These are phyloP conservation scores for Rhypophila decipiens DNA, from an alignment of 495 filamentous ascomycete genomes.

Conservation along the genomic window DNA sequence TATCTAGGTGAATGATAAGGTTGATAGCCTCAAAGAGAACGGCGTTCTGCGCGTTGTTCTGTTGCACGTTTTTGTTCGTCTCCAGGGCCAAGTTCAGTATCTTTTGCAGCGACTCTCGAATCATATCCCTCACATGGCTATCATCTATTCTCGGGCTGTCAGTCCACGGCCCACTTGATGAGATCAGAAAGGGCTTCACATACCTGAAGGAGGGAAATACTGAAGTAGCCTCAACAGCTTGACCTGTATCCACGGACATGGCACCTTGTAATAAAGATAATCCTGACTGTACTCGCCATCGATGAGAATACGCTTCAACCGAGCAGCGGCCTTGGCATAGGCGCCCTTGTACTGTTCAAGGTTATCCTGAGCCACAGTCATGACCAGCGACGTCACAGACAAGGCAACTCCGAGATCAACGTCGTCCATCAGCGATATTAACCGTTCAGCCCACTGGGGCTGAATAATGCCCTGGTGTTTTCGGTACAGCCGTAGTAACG, in stretches of 20 bases:
- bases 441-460: conserved; percentile 93
- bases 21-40: conserved; percentile 99
- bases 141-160: conserved; percentile 68
- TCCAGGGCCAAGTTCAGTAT: conserved; percentile 88
- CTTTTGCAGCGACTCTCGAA: conserved; percentile 83
- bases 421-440: conserved; percentile 98
- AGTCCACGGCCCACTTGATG: too few species aligned
- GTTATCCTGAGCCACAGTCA: conserved; percentile 91
- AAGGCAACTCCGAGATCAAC: conserved; percentile 88
- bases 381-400: conserved; percentile 93
- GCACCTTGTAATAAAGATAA: conserved; percentile 98
- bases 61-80: conserved; percentile 96
- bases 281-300: conserved; percentile 82
- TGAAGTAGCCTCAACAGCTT: conserved; percentile 87
- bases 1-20: conserved; percentile 97
- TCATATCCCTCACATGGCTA: conserved; percentile 82
- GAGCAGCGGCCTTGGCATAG: conserved; percentile 85
- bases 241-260: conserved; percentile 97
- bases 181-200: too few species aligned
- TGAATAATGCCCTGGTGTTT: conserved; percentile 91
- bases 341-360: conserved; percentile 88
- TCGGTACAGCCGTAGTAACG: conserved; percentile 89
- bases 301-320: conserved; percentile 81
- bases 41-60: conserved; percentile 98
- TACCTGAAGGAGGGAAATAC: conserved; percentile 94